Conservation (phyloP, 1,284 basidiomycete genomes). For the Trichosporon faecale region DNA sequence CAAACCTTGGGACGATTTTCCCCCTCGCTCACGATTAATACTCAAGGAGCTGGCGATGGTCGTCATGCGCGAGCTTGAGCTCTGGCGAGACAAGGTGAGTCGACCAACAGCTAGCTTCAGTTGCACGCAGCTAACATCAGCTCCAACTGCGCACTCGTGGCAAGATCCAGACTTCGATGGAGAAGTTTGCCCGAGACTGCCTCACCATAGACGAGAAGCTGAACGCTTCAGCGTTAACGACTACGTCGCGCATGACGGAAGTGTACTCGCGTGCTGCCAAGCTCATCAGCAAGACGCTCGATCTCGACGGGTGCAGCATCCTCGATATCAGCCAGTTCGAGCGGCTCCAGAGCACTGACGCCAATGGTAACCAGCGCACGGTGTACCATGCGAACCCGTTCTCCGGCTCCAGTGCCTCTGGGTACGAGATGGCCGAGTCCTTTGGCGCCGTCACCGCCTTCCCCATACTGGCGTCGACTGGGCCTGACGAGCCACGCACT, state of each 20-base stretch:
- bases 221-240: conserved; percentile 31
- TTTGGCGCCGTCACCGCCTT: conserved; percentile 42
- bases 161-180: conserved; percentile 91
- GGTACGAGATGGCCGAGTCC: conserved; percentile 35
- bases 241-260: conserved; percentile 65
- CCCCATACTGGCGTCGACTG: conserved; percentile 38
- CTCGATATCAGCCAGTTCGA: conserved; percentile 90
- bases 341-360: conserved; percentile 60
- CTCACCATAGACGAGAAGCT: conserved; percentile 73
- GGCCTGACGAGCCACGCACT: conserved; percentile 27
- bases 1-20: conserved; percentile 76
- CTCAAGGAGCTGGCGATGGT: conserved; percentile 91
- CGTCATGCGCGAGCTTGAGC: conserved; percentile 92
- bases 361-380: conserved; percentile 44
- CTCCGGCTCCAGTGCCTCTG: conserved; percentile 26
- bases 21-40: conserved; percentile 82
- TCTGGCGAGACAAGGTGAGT: conserved; percentile 83
- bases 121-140: conserved; percentile 47
- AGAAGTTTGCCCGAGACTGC: conserved; percentile 90
- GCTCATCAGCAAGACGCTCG: conserved; percentile 81
- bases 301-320: conserved; percentile 85
- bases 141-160: conserved; percentile 87
- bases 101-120: neutral
- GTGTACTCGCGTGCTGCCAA: conserved; percentile 84
- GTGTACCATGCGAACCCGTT: conserved; percentile 56